Evolutionary conservation across 2,329 filamentous ascomycete genomes (phyloP).

Genomic region (Calonectria pseudoreteaudii): DNA sequence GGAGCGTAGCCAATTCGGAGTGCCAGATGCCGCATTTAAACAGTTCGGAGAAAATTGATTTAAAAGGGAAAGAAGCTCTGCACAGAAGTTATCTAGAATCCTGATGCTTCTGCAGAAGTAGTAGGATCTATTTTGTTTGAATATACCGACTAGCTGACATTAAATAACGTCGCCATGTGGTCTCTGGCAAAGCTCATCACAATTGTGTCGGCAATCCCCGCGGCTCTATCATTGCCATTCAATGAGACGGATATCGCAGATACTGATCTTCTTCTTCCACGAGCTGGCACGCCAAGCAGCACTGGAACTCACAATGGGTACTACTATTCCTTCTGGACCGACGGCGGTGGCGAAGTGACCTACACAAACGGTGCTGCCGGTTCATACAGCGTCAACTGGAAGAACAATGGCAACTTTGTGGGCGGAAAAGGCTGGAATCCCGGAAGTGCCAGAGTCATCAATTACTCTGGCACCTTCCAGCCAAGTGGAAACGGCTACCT

Average conservation of each 20-base stretch:
- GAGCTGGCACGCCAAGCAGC: conserved; percentile 49
- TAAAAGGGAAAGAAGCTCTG: background rate
- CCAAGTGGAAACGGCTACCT: conserved; percentile 53
- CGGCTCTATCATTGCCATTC: conserved; percentile 35
- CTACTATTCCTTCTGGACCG: conserved; percentile 63
- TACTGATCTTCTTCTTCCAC: conserved; percentile 42
- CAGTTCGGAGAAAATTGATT: background rate
- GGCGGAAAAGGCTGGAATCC: conserved; percentile 43
- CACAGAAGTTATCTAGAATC: no score
- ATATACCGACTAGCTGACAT: background rate
- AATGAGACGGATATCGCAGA: conserved; percentile 21
- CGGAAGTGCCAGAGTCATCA: conserved; percentile 48
- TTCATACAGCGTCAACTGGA: conserved; percentile 59
- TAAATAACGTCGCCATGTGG: background rate
- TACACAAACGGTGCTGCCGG: conserved; percentile 59
- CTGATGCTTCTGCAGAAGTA: background rate
- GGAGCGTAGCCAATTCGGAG: no score
- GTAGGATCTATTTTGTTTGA: background rate
- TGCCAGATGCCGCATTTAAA: background rate
- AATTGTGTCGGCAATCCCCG: conserved; percentile 13
- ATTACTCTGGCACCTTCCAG: conserved; percentile 45
- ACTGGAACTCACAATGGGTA: conserved; percentile 51
- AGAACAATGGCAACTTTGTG: conserved; percentile 44
- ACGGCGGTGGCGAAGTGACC: conserved; percentile 55
- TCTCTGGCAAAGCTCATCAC: background rate